Evolutionary conservation across 768 basidiomycete genomes (phyloP).

Genomic region (Cyclocybe aegerita): DNA sequence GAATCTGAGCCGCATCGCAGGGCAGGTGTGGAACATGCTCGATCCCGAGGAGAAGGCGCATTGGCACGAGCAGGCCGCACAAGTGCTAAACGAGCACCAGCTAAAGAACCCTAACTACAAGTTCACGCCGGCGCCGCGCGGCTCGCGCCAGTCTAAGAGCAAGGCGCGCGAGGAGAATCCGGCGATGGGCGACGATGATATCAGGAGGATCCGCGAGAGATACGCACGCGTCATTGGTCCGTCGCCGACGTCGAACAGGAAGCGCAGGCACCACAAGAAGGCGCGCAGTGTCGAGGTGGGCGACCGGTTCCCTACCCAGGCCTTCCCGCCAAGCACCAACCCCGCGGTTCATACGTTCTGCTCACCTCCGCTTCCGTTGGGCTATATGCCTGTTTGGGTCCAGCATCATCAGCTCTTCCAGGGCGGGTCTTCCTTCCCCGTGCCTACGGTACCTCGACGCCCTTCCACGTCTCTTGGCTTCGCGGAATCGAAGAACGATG

Average conservation of each 20-base stretch:
- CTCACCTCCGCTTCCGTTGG: not conserved
- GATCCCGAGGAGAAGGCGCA: conserved; percentile 40
- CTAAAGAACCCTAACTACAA: conserved; percentile 58
- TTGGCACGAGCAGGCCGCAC: conserved; percentile 47
- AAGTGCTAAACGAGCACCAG: conserved; percentile 47
- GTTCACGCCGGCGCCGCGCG: conserved; percentile 49
- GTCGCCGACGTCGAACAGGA: conserved; percentile 33
- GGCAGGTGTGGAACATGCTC: conserved; percentile 64
- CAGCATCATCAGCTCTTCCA: conserved; percentile 19
- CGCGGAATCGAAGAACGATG: not conserved
- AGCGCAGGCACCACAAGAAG: conserved; percentile 26
- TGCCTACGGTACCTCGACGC: conserved; percentile 24
- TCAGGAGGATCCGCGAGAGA: conserved; percentile 32
- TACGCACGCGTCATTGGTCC: conserved; percentile 32
- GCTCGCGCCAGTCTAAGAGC: conserved; percentile 30
- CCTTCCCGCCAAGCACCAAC: not conserved
- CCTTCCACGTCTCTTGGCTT: conserved; percentile 34
- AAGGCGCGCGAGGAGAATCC: conserved; percentile 19
- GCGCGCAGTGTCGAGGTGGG: conserved; percentile 14
- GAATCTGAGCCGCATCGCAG: conserved; percentile 69
- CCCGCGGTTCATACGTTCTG: not conserved
- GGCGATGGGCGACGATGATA: conserved; percentile 21
- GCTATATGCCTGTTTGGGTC: not conserved
- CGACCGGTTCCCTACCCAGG: not conserved
- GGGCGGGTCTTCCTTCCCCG: conserved; percentile 16